Evolutionary conservation across 2,329 filamentous ascomycete species (phyloP), one percentile per base, ranked within the genome.

Genomic region (Coccinonectria pachysandricola): DNA sequence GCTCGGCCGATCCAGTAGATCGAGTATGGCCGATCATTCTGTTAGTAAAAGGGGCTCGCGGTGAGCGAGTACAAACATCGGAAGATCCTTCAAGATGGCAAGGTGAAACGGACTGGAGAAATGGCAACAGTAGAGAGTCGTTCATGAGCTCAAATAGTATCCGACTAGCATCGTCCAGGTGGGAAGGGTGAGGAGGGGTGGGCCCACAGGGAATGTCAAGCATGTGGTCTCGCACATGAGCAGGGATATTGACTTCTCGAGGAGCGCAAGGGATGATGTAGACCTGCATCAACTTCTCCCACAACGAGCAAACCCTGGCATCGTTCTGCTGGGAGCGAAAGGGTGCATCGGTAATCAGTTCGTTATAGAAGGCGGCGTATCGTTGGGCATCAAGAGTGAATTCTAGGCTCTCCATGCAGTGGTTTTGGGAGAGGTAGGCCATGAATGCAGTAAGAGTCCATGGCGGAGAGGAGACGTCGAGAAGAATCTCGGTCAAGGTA

Each of bases 61-160:
- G 63, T 7, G 66, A 65, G 9, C 58, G 57, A 26, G 34, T 15
- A 15, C 57, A 52, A 6, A 60, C 58, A 14, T 63, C 56, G 10
- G 40, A 31, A 7, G 45, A 38, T 10, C 45, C 42, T 8, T 61
- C 57, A 2, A 53, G 43, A 27, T 52, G 55, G 26, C 42, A 40
- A 2, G 59, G 48, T 5, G 58, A 45, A n/a, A 70, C 57, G 1
- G 68, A 71, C 36, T 94, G 88, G 28, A 96, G 67, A 50, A 96
- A 98, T 0, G 88, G 87, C 1, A 94, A 77, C 26, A 96, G 65
- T 1, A 96, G 83, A 4, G 87, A 95, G 52, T 96, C 91, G 45
- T 94, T 92, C 87, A 98, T 96, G 30, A 98, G 64, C 43, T 96
- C 91, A 53, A 88, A 87, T 20, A 95, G 83, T 35, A 94, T 92